phyloP scores from a whole-genome alignment of 108 stramenopile species.

The Cyclotella baltica region DNA sequence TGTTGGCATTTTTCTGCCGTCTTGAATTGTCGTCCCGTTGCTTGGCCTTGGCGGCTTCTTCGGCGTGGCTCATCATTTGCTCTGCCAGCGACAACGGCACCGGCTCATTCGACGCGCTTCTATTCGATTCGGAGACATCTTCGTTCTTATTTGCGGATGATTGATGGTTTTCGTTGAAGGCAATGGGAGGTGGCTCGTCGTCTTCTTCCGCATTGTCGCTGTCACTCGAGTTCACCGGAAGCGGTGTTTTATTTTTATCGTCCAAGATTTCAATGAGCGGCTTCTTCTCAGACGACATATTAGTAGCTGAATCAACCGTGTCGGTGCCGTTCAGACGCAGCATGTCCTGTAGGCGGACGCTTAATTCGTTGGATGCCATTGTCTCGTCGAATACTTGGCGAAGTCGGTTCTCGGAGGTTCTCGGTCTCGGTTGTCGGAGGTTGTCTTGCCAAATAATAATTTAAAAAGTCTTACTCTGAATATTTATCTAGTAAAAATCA shows the following conservation, averaged over 20 bases:
- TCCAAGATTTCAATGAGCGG: conserved; percentile 28
- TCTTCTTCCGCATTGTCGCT: conserved; percentile 20
- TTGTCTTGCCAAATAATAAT: no score
- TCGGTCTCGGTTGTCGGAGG: no score
- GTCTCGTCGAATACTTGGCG: no score
- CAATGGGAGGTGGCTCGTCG: conserved; percentile 39
- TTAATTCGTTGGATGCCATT: conserved; percentile 23
- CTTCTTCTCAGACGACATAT: background rate
- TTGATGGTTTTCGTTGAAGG: conserved; percentile 6
- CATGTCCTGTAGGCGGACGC: conserved; percentile 34
- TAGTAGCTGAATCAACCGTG: background rate
- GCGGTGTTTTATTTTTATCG: background rate
- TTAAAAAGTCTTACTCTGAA: no score
- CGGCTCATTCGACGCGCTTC: background rate
- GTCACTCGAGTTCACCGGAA: background rate
- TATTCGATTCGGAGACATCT: background rate
- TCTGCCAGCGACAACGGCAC: conserved; percentile 22
- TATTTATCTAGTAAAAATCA: no score
- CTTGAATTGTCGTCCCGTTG: background rate
- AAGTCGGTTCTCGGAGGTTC: no score
- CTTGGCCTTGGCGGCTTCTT: background rate
- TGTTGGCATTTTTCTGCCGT: background rate
- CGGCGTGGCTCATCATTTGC: conserved; percentile 30
- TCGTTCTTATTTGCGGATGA: background rate
- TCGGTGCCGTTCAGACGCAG: conserved; percentile 10